Base-by-base conservation (phyloP, 495 filamentous ascomycete species). In the Penicillium dipodomyicola region DNA sequence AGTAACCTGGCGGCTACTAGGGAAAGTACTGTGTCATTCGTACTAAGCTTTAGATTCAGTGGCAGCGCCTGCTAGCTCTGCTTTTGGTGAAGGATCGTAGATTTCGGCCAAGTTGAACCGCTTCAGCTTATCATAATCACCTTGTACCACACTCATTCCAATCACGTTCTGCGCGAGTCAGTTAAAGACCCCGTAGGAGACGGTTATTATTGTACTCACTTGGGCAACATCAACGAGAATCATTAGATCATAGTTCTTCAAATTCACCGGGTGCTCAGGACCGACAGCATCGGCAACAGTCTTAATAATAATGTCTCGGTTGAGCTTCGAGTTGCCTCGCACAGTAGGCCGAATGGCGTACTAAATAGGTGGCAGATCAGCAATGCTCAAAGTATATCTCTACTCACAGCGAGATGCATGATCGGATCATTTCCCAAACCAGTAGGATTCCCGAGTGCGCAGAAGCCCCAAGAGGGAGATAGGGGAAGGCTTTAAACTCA, bases 201-300 rank as follows among this genome's bases (percentile, higher is more conserved):
- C 14, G n/a, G 6, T 14, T 37, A 5, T 1, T 19, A 3, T 29
- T 14, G 9, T 29, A 72, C 82, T 67, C 77, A 95, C 93, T 82
- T 94, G 86, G 69, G 88, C 93, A 20, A 99, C 78, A 62, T 96
- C 90, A 32, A 98, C 86, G 35, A 97, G 72, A 61, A 99, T 91
- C 29, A 94, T 80, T 58, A 89, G 75, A 71, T 97, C 92, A 30
- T 91, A 91, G 25, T 83, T 80, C 30, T 77, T 87, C 20, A 99
- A 79, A 67, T 96, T 85, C 50, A 97, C 94, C 20, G 84, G 87
- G 67, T 97, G 95, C 32, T 79, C 73, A 9, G 75, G 66, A 0
- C 87, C 87, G 23, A 89, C 85, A 12, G 76, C 71, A 32, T 79
- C 77, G 3, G 94, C 94, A 29, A 97, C 80, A 37, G 82, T 83